These are phyloP conservation scores for Mycena venus DNA, from an alignment of 768 basidiomycete species.

Conservation along the genomic window DNA sequence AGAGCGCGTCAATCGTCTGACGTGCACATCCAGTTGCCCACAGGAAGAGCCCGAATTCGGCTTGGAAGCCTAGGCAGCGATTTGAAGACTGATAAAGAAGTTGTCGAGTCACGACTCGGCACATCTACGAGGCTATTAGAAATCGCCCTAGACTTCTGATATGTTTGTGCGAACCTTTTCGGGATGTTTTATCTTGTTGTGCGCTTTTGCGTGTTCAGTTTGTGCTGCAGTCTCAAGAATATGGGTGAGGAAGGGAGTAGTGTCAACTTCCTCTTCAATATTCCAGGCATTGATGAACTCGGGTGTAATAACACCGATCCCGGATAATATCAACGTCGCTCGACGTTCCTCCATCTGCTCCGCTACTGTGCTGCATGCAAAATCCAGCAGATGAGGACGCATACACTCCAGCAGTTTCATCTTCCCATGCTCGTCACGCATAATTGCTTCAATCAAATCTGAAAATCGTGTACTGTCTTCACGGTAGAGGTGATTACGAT, in stretches of 20 bases:
- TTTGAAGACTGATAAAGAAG: neutral
- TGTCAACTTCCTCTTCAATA: neutral
- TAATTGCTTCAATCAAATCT: too few species aligned
- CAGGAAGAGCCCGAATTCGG: neutral
- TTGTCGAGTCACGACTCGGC: neutral
- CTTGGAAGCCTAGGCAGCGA: slow-evolving; percentile 7
- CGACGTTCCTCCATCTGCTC: too few species aligned
- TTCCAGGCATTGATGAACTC: slow-evolving; percentile 4
- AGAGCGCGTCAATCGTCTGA: neutral
- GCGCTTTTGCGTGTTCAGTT: neutral
- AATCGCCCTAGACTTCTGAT: too few species aligned
- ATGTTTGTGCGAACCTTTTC: neutral
- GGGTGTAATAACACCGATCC: too few species aligned
- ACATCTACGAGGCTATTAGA: neutral
- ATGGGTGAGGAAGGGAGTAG: neutral
- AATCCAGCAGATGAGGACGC: too few species aligned
- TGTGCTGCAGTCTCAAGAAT: slow-evolving; percentile 6
- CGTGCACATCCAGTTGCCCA: neutral
- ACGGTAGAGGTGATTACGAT: neutral
- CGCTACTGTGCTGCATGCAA: too few species aligned
- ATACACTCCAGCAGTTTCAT: too few species aligned
- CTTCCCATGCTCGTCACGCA: too few species aligned
- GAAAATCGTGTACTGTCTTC: too few species aligned
- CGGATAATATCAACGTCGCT: too few species aligned
- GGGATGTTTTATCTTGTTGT: neutral